Conservation (phyloP, 768 basidiomycete species). For the Auriscalpium microsporum region DNA sequence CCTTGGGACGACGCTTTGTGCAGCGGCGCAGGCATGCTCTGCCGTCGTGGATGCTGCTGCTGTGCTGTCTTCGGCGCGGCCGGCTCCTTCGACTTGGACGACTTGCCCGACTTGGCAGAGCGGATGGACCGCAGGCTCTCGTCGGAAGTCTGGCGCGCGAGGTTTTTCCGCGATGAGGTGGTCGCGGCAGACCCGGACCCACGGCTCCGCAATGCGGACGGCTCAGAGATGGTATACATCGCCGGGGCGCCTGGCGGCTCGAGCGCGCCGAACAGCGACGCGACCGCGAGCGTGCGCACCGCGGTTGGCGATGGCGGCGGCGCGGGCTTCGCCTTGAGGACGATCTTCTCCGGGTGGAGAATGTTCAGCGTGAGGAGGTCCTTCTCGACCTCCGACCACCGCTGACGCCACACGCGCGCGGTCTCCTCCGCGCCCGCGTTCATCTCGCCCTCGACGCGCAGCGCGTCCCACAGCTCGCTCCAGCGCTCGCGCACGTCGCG, state of each 20-base stretch:
- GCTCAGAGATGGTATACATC: not conserved
- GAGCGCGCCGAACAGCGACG: conserved; percentile 5
- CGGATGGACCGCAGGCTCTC: conserved; percentile 32
- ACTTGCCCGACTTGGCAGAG: conserved; percentile 30
- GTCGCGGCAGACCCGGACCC: conserved; percentile 8
- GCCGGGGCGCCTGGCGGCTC: conserved; percentile 16
- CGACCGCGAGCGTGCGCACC: conserved; percentile 2
- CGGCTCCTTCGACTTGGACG: conserved; percentile 12
- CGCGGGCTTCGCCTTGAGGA: not conserved
- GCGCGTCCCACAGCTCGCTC: conserved; percentile 75
- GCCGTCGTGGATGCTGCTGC: conserved; percentile 29
- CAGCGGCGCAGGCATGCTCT: conserved; percentile 41
- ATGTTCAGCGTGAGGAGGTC: conserved; percentile 33
- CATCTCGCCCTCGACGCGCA: conserved; percentile 28
- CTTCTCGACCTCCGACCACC: conserved; percentile 61
- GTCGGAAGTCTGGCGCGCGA: conserved; percentile 26
- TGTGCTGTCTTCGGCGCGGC: conserved; percentile 1
- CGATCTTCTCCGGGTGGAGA: conserved; percentile 27
- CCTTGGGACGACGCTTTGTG: conserved; percentile 22
- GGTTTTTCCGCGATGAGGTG: conserved; percentile 6
- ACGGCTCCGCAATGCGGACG: conserved; percentile 8
- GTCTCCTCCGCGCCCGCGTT: conserved; percentile 65
- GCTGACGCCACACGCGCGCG: conserved; percentile 55
- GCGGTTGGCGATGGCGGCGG: not conserved
- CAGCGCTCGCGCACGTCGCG: conserved; percentile 52